Percentiles rank a stretch among this genome's conserved stretches.
These are phyloP conservation scores for Amanita fuliginea DNA, from an alignment of 768 basidiomycete species.

Conservation along the genomic window DNA sequence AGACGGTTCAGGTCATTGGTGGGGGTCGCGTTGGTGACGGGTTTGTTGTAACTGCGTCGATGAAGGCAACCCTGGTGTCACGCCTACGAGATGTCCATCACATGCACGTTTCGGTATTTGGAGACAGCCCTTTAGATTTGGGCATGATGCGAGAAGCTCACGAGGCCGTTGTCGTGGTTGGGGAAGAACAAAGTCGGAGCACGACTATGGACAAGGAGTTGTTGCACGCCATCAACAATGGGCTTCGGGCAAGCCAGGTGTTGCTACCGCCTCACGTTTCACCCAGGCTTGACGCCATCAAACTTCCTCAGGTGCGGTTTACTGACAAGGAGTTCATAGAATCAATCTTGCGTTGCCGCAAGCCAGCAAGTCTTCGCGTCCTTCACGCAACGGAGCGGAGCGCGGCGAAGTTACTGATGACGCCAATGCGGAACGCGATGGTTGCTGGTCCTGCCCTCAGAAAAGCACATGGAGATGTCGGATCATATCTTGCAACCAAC, in stretches of 20 bases:
- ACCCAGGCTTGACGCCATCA: conserved; percentile 11
- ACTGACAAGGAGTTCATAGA: conserved; percentile 8
- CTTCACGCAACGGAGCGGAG: conserved; percentile 9
- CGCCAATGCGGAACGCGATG: conserved; percentile 14
- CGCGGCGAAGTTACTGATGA: conserved; percentile 15
- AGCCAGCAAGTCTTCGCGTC: conserved; percentile 5
- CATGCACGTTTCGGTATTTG: conserved; percentile 13
- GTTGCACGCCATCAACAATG: conserved; percentile 11
- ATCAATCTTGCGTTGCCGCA: conserved; percentile 7
- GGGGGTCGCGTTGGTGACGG: conserved; percentile 11
- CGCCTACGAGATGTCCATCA: conserved; percentile 11
- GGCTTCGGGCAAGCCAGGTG: conserved; percentile 11
- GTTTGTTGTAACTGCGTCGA: conserved; percentile 12
- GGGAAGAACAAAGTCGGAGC: conserved; percentile 13
- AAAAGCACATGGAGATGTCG: conserved; percentile 6
- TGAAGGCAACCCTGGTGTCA: conserved; percentile 11
- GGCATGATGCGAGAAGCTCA: conserved; percentile 15
- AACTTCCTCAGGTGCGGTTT: conserved; percentile 10
- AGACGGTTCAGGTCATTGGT: conserved; percentile 13
- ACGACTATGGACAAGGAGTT: conserved; percentile 12
- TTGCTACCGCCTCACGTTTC: conserved; percentile 11
- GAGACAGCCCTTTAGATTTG: conserved; percentile 15
- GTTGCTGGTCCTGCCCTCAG: conserved; percentile 12
- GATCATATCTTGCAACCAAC: conserved; percentile 8
- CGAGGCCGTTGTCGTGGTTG: conserved; percentile 14